Evolutionary conservation across 495 filamentous ascomycete species (phyloP).

Genomic region (Oidiodendron maius): DNA sequence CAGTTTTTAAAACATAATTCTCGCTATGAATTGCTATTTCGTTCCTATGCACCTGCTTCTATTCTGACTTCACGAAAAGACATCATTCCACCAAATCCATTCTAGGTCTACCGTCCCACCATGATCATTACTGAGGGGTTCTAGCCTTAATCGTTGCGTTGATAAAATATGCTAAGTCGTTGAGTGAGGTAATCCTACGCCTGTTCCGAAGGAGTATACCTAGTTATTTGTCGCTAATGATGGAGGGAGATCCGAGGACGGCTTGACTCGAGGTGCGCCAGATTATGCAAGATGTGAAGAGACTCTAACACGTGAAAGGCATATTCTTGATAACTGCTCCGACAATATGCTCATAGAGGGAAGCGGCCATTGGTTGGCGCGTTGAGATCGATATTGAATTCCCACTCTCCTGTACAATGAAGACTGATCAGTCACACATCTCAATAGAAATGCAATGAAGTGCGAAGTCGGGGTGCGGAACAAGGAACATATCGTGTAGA

Average conservation of each 20-base stretch:
- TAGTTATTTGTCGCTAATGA: too few relatives aligned
- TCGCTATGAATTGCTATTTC: too few relatives aligned
- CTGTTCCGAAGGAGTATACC: too few relatives aligned
- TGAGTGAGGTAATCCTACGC: background rate
- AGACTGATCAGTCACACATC: conserved; percentile 13
- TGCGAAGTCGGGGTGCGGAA: conserved; percentile 1
- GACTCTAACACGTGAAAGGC: too few relatives aligned
- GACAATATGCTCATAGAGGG: background rate
- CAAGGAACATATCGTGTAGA: conserved; percentile 17
- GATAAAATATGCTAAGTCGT: background rate
- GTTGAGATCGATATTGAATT: conserved; percentile 27
- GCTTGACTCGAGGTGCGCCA: background rate
- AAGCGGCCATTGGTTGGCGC: conserved; percentile 2
- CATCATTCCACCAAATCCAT: too few relatives aligned
- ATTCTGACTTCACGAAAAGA: too few relatives aligned
- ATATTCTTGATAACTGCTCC: too few relatives aligned
- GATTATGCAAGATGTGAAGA: background rate
- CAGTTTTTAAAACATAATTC: too few relatives aligned
- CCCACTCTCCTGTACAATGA: conserved; percentile 27
- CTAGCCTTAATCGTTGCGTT: background rate
- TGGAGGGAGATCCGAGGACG: too few relatives aligned
- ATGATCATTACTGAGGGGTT: background rate
- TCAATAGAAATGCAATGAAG: background rate
- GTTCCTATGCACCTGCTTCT: too few relatives aligned
- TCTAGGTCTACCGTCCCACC: background rate